Conservation (phyloP, 306 rosid species). For the Castanea mollissima region DNA sequence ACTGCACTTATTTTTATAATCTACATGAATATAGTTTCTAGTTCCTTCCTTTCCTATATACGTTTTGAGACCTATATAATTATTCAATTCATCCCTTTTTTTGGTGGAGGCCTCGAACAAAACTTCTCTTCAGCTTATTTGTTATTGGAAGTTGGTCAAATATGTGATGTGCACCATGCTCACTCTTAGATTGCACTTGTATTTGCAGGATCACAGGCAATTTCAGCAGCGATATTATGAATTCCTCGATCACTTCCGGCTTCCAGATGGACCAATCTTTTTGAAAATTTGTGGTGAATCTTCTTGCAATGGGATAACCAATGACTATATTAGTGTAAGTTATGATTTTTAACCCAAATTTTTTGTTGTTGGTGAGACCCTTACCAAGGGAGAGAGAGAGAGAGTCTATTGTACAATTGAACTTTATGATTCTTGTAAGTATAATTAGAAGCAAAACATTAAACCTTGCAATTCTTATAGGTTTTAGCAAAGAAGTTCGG, state of each 20-base stretch:
- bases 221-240: slow-evolving; percentile 89
- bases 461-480: slow-evolving; percentile 35
- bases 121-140: too few species aligned
- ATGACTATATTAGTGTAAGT: slow-evolving; percentile 72
- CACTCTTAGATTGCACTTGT: slow-evolving; percentile 15
- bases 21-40: too few species aligned
- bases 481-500: slow-evolving; percentile 93
- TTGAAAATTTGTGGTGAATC: slow-evolving; percentile 77
- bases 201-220: slow-evolving; percentile 64
- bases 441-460: neutral
- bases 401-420: neutral
- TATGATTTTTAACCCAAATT: slow-evolving; percentile 12
- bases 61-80: too few species aligned
- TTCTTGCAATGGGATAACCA: slow-evolving; percentile 55
- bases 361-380: neutral
- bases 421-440: slow-evolving; percentile 4
- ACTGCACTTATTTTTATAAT: too few species aligned
- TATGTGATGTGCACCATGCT: neutral
- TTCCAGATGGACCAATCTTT: slow-evolving; percentile 79
- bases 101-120: too few species aligned
- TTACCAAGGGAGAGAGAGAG: neutral
- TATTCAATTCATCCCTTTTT: too few species aligned
- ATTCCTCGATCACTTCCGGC: slow-evolving; percentile 69
- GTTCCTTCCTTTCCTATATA: too few species aligned
- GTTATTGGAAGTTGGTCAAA: too few species aligned